These are phyloP conservation scores for Rosa multiflora DNA, from an alignment of 306 rosid genomes.

Conservation along the genomic window DNA sequence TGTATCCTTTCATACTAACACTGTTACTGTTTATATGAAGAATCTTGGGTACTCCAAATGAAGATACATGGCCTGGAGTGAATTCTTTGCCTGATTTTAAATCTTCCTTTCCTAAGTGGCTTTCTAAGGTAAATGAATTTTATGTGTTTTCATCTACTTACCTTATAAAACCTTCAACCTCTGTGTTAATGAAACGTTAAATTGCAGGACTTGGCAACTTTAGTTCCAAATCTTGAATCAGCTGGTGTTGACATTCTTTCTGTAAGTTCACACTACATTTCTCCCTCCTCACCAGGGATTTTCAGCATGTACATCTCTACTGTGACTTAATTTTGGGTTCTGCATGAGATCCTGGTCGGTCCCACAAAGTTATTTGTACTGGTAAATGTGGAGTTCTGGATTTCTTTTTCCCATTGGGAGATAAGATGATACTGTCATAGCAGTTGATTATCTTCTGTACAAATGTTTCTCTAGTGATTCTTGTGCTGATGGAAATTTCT, in stretches of 20 bases:
- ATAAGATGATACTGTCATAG: constrained; percentile 2
- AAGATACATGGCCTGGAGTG: constrained; percentile 97
- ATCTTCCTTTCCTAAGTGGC: constrained; percentile 93
- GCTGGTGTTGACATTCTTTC: constrained; percentile 85
- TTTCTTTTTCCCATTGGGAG: constrained; percentile 6
- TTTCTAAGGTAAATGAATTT: constrained; percentile 55
- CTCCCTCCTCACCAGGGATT: too few species aligned
- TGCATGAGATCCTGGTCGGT: not conserved
- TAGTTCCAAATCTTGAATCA: constrained; percentile 83
- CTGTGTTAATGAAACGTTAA: constrained; percentile 12
- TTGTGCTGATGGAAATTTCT: not conserved
- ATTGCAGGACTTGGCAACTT: constrained; percentile 67
- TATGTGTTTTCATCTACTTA: not conserved
- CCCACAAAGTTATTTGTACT: not conserved
- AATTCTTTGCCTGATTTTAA: constrained; percentile 94
- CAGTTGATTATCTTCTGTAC: not conserved
- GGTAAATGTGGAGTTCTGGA: not conserved
- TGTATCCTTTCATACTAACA: constrained; percentile 1
- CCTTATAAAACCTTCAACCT: not conserved
- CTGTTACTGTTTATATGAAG: constrained; percentile 46
- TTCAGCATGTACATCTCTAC: too few species aligned
- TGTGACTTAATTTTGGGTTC: not conserved
- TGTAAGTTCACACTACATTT: constrained; percentile 41
- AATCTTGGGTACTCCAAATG: constrained; percentile 89
- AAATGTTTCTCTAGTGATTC: not conserved